Base-by-base conservation (phyloP, 2,329 filamentous ascomycete species). In the Ophiostoma ulmi region DNA sequence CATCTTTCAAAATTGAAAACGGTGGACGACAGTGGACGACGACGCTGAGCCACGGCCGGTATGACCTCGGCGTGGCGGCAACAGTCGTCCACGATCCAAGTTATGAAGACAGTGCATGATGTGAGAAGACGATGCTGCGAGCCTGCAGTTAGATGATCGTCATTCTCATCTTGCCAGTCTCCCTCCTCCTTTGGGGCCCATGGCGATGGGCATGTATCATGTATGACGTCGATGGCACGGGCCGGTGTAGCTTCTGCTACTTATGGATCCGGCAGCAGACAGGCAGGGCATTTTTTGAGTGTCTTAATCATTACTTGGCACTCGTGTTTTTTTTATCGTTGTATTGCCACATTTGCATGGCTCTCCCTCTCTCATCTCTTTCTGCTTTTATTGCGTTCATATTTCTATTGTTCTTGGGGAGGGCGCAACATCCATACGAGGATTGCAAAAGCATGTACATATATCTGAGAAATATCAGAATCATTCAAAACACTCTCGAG, bases 361-460 rank as follows among this genome's bases (percentile, higher is more conserved):
- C 61, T 38, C 61, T 20, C 58, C 31, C 20, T 10, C 63, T 65
- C 63, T 65, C 63, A 65, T 65, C 63, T 65, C 63, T 58, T 7
- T 65, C 63, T 65, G 36, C 20, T 65, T 65, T 63, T 22, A 8
- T 39, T 38, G 31, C 35, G 61, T 38, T 64, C 20, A n/a, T 17
- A 64, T 38, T 38, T 38, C 31, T 61, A 31, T 38, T 64, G 61
- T 38, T 39, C 17, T 65, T 10, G 63, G 31, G 61, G 61, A 39
- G 61, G 61, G 61, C 52, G 52, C 58, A 63, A 17, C 58, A 35
- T 63, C 58, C 14, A 17, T 8, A 36, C 52, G 44, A 35, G 58
- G 58, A 63, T 20, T 6, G 58, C 58, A 35, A 63, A 63, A 63
- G 58, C 58, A 35, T 63, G 58, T 63, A 63, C 58, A 63, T 58